Evolutionary conservation across 2,329 filamentous ascomycete species (phyloP).

Genomic region (Proliferodiscus dingleyae): DNA sequence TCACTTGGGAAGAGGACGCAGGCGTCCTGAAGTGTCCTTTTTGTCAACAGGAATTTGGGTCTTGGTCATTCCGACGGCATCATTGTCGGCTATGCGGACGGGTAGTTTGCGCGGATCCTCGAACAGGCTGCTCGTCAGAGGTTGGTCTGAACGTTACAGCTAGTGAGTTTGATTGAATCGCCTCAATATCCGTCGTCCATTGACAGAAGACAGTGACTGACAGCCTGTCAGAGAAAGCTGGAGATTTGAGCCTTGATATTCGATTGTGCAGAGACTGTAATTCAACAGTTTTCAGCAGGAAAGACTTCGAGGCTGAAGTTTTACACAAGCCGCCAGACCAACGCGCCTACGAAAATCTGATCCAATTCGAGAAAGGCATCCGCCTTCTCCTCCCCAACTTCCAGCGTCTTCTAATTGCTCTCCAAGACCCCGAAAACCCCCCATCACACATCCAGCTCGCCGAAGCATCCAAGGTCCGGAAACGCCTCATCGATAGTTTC

Average conservation of each 20-base stretch:
- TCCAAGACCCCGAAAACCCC: conserved; percentile 60
- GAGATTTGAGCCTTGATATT: conserved; percentile 68
- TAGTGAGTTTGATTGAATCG: conserved; percentile 41
- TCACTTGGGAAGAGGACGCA: conserved; percentile 91
- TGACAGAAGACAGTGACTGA: conserved; percentile 32
- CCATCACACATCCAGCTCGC: conserved; percentile 48
- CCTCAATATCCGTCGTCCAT: conserved; percentile 8
- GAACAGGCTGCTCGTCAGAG: conserved; percentile 79
- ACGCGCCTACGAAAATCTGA: conserved; percentile 61
- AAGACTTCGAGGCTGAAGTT: conserved; percentile 60
- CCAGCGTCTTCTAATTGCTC: conserved; percentile 56
- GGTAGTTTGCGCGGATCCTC: conserved; percentile 84
- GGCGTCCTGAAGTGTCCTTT: conserved; percentile 80
- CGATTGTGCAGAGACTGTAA: conserved; percentile 92
- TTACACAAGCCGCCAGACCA: conserved; percentile 54
- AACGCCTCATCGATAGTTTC: conserved; percentile 66
- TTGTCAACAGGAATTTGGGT: conserved; percentile 91
- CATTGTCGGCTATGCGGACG: conserved; percentile 92
- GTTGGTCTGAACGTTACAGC: conserved; percentile 73
- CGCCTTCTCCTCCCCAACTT: conserved; percentile 63
- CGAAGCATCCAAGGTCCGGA: conserved; percentile 67
- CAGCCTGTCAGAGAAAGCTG: conserved; percentile 42
- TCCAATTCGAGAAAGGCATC: conserved; percentile 68
- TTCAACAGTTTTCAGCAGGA: conserved; percentile 61
- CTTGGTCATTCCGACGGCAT: conserved; percentile 87